These are phyloP conservation scores for Mucor indicus DNA, from an alignment of 371 early-diverging fungal genomes.

Conservation along the genomic window DNA sequence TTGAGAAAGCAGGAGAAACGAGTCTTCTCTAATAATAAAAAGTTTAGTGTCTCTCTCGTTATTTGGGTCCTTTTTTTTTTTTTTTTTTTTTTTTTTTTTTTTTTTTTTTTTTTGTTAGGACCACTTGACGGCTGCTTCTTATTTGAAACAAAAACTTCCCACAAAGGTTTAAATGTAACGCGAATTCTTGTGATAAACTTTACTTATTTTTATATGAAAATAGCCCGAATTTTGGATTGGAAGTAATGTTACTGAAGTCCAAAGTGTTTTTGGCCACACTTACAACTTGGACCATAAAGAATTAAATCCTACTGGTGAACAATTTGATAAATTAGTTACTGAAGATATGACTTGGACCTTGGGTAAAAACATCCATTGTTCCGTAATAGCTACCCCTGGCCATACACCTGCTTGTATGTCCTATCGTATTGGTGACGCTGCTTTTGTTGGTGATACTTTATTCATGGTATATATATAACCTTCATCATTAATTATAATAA, in stretches of 20 bases:
- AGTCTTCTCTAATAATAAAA: conserved; percentile 26
- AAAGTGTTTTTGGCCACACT: conserved; percentile 34
- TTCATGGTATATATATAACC: conserved; percentile 45
- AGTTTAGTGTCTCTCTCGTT: too few species aligned
- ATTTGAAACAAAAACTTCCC: conserved; percentile 25
- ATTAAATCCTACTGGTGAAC: conserved; percentile 26
- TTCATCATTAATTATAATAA: too few species aligned
- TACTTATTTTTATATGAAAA: not conserved
- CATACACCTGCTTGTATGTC: conserved; percentile 51
- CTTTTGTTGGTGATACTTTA: conserved; percentile 46
- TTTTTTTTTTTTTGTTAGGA: too few species aligned
- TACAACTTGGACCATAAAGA: conserved; percentile 28
- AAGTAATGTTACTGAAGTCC: conserved; percentile 32
- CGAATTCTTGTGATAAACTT: conserved; percentile 1
- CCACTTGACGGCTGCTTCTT: conserved; percentile 41
- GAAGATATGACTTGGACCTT: conserved; percentile 32
- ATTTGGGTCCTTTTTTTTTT: too few species aligned
- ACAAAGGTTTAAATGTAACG: conserved; percentile 20
- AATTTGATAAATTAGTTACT: conserved; percentile 29
- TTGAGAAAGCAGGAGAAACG: conserved; percentile 42
- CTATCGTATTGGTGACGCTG: conserved; percentile 44
- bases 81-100: too few species aligned
- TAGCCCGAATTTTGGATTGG: conserved; percentile 46
- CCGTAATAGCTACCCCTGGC: conserved; percentile 37
- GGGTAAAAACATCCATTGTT: conserved; percentile 40